Conservation (phyloP, 108 stramenopile species). For the Pseudonitzschia multiseries region DNA sequence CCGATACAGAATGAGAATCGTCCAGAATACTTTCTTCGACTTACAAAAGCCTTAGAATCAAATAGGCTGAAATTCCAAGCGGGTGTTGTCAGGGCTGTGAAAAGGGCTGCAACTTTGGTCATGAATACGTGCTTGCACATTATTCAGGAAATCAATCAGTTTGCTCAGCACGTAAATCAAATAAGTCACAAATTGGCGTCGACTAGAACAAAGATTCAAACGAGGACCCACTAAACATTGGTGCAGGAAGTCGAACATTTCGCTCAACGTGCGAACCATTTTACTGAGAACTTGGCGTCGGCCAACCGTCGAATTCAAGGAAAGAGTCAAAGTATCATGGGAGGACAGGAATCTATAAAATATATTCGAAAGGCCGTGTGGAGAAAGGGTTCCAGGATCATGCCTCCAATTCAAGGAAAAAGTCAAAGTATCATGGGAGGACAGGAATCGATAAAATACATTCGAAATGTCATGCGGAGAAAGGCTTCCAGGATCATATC, state of each 20-base stretch:
- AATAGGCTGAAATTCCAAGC: neutral
- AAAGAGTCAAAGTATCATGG: neutral
- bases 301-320: neutral
- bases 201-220: neutral
- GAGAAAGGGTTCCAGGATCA: neutral
- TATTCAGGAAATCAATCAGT: neutral
- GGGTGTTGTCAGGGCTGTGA: neutral
- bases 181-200: neutral
- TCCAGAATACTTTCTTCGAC: neutral
- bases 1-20: neutral
- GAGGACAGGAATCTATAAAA: neutral
- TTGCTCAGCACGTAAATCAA: neutral
- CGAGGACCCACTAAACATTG: neutral
- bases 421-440: too few relatives aligned
- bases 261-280: neutral
- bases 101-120: neutral
- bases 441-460: neutral
- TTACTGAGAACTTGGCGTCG: constrained; percentile 2
- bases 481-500: neutral
- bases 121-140: neutral
- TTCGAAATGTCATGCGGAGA: neutral
- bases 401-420: too few relatives aligned
- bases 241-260: neutral
- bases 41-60: neutral
- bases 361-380: neutral